Percentiles rank a stretch among this genome's conserved stretches.
Evolutionary conservation across 768 basidiomycete genomes (phyloP).

Genomic region (Calocera viscosa): DNA sequence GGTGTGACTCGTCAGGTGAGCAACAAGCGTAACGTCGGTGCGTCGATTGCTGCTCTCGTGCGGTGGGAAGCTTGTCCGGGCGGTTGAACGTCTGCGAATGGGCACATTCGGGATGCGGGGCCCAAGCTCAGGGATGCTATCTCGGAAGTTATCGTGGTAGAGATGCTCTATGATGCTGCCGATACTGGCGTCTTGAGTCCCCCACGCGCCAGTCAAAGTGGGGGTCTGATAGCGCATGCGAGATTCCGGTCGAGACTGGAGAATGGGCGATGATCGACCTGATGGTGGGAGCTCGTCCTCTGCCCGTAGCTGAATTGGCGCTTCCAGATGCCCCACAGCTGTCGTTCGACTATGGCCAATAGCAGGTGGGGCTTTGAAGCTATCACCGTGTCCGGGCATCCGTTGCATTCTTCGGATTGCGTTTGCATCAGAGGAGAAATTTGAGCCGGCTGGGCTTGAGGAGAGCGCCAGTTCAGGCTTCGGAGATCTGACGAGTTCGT

Average conservation of each 20-base stretch:
- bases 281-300: conserved; percentile 44
- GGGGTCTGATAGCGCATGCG: conserved; percentile 7
- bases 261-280: conserved; percentile 61
- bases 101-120: conserved; percentile 75
- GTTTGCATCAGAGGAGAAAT: background rate
- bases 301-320: conserved; percentile 51
- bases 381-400: conserved; percentile 46
- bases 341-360: conserved; percentile 75
- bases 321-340: conserved; percentile 70
- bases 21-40: conserved; percentile 67
- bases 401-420: background rate
- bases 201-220: background rate
- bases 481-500: background rate
- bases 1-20: conserved; percentile 71
- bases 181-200: conserved; percentile 71
- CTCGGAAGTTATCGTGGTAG: conserved; percentile 70
- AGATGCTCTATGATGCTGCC: conserved; percentile 78
- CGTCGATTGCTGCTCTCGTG: conserved; percentile 46
- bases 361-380: conserved; percentile 79
- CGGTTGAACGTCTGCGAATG: conserved; percentile 58
- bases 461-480: background rate
- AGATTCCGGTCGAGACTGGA: background rate
- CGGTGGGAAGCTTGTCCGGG: conserved; percentile 51
- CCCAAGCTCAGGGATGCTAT: conserved; percentile 83
- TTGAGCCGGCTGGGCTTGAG: background rate